A percentile compares a stretch with the other conserved stretches of the same genome.
Evolutionary conservation across 2,329 filamentous ascomycete genomes (phyloP).

Genomic region (Chrysosphaeria jannelii): DNA sequence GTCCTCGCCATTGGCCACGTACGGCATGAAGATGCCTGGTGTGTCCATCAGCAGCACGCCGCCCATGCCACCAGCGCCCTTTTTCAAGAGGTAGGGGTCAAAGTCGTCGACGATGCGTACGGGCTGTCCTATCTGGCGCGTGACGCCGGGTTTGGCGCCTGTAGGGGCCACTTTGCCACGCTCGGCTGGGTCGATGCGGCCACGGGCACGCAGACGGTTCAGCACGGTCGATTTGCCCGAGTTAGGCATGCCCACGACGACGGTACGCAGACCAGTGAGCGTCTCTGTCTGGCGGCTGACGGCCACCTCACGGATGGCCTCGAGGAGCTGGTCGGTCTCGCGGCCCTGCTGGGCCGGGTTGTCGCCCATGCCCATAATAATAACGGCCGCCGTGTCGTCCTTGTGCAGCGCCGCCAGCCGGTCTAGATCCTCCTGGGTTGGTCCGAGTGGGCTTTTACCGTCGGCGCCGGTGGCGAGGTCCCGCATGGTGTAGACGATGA

Average conservation of each 20-base stretch:
- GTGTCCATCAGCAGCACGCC: constrained; percentile 75
- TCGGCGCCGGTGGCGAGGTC: constrained; percentile 27
- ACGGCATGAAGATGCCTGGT: constrained; percentile 83
- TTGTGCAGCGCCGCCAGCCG: constrained; percentile 12
- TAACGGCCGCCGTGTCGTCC: constrained; percentile 9
- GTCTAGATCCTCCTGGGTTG: constrained; percentile 5
- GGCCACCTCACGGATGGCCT: constrained; percentile 19
- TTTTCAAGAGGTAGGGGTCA: not conserved
- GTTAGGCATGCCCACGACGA: constrained; percentile 94
- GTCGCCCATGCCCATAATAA: constrained; percentile 11
- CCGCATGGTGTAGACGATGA: constrained; percentile 76
- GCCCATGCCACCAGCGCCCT: constrained; percentile 11
- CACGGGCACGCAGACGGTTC: constrained; percentile 47
- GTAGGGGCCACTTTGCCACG: constrained; percentile 43
- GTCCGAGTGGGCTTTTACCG: not conserved
- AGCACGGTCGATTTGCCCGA: constrained; percentile 89
- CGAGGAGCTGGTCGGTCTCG: constrained; percentile 10
- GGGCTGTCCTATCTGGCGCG: constrained; percentile 51
- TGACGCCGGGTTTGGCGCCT: constrained; percentile 69
- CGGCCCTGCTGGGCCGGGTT: constrained; percentile 9
- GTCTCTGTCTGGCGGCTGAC: constrained; percentile 15
- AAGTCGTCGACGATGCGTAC: constrained; percentile 37
- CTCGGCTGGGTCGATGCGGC: constrained; percentile 17
- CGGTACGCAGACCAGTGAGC: constrained; percentile 53
- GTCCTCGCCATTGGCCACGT: constrained; percentile 51